Evolutionary conservation across 208 protist species (phyloP).

Genomic region (Trypanosoma platydactyli): DNA sequence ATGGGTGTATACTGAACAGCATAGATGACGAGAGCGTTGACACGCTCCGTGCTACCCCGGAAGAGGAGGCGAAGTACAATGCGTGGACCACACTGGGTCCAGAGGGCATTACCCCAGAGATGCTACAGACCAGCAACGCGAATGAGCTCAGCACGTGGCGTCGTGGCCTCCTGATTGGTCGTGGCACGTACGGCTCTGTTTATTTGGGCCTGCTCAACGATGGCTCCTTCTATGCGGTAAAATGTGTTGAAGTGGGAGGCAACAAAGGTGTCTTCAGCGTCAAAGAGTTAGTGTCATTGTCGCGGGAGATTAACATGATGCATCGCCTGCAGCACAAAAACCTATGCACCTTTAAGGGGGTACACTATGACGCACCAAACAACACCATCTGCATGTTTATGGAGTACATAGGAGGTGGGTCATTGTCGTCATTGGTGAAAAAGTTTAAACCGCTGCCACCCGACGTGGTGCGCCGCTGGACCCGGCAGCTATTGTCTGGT

Average conservation of each 20-base stretch:
- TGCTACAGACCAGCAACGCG: conserved; percentile 84
- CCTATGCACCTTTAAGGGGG: conserved; percentile 91
- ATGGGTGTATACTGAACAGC: conserved; percentile 4
- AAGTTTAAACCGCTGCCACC: conserved; percentile 84
- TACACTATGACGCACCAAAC: conserved; percentile 58
- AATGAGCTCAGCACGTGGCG: conserved; percentile 66
- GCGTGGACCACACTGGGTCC: conserved; percentile 70
- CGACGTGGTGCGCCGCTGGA: conserved; percentile 86
- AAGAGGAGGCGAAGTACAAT: conserved; percentile 81
- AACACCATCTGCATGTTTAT: conserved; percentile 90
- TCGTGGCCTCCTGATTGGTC: conserved; percentile 81
- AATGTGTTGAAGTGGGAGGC: conserved; percentile 77
- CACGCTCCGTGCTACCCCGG: conserved; percentile 52
- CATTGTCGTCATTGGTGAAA: conserved; percentile 79
- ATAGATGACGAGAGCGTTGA: conserved; percentile 27
- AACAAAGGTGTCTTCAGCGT: conserved; percentile 60
- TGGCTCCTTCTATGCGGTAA: conserved; percentile 88
- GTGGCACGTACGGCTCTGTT: conserved; percentile 91
- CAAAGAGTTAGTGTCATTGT: conserved; percentile 80
- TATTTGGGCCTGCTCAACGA: conserved; percentile 83
- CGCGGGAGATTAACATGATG: conserved; percentile 93
- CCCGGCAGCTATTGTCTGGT: conserved; percentile 82
- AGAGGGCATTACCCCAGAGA: conserved; percentile 79
- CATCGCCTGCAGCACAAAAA: conserved; percentile 86
- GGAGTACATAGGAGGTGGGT: conserved; percentile 93